A percentile compares a stretch with the other conserved stretches of the same genome.
Evolutionary conservation across 75 land plant genomes (phyloP).

Genomic region (Picea sitchensis): DNA sequence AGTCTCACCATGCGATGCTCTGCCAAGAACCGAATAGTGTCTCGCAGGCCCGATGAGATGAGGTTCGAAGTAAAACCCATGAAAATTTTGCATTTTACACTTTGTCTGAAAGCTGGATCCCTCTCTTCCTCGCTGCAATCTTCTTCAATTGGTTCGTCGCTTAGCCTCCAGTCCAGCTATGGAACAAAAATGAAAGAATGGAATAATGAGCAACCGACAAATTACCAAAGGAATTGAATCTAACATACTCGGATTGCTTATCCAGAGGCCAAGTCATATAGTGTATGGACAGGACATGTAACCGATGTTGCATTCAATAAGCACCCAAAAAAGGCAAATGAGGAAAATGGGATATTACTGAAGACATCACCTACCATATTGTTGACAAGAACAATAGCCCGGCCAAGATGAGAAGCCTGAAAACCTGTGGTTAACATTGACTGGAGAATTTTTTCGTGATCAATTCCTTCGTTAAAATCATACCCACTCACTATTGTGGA

Average conservation of each 20-base stretch:
- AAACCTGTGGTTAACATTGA: constrained; percentile 84
- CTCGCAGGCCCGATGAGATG: constrained; percentile 85
- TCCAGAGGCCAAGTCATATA: not conserved
- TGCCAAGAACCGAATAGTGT: constrained; percentile 72
- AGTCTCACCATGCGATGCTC: constrained; percentile 68
- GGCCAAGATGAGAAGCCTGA: constrained; percentile 92
- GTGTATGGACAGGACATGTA: not conserved
- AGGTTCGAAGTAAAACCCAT: constrained; percentile 95
- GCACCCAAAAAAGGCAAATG: not conserved
- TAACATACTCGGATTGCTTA: not conserved
- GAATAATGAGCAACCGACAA: not conserved
- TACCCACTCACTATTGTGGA: constrained; percentile 55
- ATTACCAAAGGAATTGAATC: not conserved
- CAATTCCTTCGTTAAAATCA: constrained; percentile 75
- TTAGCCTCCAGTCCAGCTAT: constrained; percentile 89
- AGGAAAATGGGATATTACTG: not conserved
- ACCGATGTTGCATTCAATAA: not conserved
- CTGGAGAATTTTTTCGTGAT: constrained; percentile 49
- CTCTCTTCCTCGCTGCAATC: constrained; percentile 56
- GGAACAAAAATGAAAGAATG: not conserved
- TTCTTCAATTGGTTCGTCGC: constrained; percentile 50
- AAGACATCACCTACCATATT: constrained; percentile 49
- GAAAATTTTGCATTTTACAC: constrained; percentile 82
- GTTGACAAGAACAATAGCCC: constrained; percentile 83
- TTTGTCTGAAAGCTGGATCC: constrained; percentile 45